These are phyloP conservation scores for Aspergillus sp. DNA, from an alignment of 2,329 filamentous ascomycete genomes.

Conservation along the genomic window DNA sequence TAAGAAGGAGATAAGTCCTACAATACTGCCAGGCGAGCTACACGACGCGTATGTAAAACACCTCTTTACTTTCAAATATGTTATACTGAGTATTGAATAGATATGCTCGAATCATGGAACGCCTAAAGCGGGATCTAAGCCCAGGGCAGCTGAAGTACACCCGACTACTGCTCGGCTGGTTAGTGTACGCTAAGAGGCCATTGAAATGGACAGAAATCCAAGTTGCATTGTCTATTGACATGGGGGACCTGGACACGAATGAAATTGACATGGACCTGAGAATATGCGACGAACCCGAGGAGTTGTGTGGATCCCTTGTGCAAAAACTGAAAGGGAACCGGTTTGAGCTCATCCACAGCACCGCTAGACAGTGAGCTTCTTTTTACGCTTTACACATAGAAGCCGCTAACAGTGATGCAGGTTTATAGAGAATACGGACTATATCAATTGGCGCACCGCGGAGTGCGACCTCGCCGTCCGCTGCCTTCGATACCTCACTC, in stretches of 20 bases:
- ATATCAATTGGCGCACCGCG: background rate
- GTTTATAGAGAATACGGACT: background rate
- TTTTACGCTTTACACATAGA: background rate
- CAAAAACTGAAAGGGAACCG: conserved; percentile 9
- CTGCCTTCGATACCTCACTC: conserved; percentile 9
- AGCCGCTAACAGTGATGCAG: background rate
- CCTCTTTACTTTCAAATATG: background rate
- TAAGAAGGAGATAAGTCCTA: background rate
- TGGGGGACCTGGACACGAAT: background rate
- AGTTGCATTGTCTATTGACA: conserved; percentile 4
- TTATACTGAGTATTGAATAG: background rate
- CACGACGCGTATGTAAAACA: conserved; percentile 1
- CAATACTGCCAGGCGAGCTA: background rate
- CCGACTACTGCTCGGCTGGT: conserved; percentile 3
- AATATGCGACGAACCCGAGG: background rate
- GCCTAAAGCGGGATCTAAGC: background rate
- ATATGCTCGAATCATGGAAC: conserved; percentile 12
- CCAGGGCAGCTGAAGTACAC: conserved; percentile 2
- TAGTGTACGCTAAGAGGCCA: conserved; percentile 6
- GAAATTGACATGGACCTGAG: background rate
- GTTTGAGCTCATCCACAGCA: conserved; percentile 12
- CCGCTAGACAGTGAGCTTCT: background rate
- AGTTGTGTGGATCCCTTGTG: conserved; percentile 12
- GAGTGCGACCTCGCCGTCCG: conserved; percentile 10
- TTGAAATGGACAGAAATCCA: conserved; percentile 10